Base-by-base conservation (phyloP, 2,329 filamentous ascomycete genomes). In the Fusarium newnesense region DNA sequence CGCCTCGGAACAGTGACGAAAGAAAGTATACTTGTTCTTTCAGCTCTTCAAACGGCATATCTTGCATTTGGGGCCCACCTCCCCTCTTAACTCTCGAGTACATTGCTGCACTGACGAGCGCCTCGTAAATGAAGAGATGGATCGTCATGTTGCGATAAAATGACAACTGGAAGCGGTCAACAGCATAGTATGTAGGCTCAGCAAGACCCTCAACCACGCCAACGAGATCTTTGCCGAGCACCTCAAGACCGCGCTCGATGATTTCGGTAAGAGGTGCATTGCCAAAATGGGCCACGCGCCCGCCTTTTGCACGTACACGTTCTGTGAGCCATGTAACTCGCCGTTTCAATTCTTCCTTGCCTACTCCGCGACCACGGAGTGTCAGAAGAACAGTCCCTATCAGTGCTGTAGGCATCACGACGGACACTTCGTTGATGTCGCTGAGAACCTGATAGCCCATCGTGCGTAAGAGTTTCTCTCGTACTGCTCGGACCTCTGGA, bases 121-220 rank as follows among this genome's bases (percentile, higher is more conserved):
- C 93, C 80, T 98, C 95, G 5, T 94, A 93, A 64, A 99, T 96
- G 81, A 99, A 99, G 9, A 99, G 88, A 80, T 99, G 96, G 70
- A 99, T 99, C 0, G 96, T 98, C 96, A 98, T 98, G 82, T 99
- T 99, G 59, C 96, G 92, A 83, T 99, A 99, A 82, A 99, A 99
- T 1, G 95, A 97, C 15, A 99, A 88, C 80, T 99, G 96, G 85
- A 99, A 99, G 60, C 95, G 90, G 81, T 99, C 96, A 43, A 98
- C 95, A 9, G 96, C 96, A 78, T 94, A 97, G 82, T 94, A 98
- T 0, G 96, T 98, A 24, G 94, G 94, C 80, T 99, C 96, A 0
- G 93, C 93, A 9, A 99, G 84, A 1, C 92, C 94, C 42, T 92
- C 88, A 0, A 97, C 87, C 9, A 92, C 86, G 9, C 95, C 94